Percentiles rank a stretch among this genome's conserved stretches.
Evolutionary conservation across 768 basidiomycete species (phyloP).

Genomic region (Rhodotorula babjevae): DNA sequence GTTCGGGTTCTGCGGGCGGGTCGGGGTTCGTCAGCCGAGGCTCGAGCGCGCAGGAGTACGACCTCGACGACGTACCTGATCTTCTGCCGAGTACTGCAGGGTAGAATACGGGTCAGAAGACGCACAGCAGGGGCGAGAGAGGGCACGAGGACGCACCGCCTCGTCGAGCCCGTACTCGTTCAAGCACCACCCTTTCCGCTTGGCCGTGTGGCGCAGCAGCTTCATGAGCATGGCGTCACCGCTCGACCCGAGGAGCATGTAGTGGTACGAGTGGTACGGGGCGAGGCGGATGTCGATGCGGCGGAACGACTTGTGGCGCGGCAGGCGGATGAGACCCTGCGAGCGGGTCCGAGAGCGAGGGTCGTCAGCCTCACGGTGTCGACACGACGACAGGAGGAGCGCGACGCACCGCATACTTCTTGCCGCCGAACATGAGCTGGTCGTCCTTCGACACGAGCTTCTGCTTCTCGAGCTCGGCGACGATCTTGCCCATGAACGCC

Average conservation of each 20-base stretch:
- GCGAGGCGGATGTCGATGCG: slow-evolving; percentile 37
- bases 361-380: background rate
- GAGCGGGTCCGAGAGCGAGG: background rate
- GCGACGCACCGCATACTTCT: slow-evolving; percentile 22
- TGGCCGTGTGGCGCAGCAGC: slow-evolving; percentile 27
- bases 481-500: slow-evolving; percentile 19
- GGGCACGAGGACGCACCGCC: background rate
- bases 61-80: background rate
- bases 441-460: slow-evolving; percentile 22
- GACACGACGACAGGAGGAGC: background rate
- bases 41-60: background rate
- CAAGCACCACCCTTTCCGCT: slow-evolving; percentile 27
- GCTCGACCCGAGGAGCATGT: slow-evolving; percentile 33
- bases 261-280: slow-evolving; percentile 18
- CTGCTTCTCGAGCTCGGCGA: slow-evolving; percentile 6
- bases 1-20: slow-evolving; percentile 22
- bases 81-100: background rate
- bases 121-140: background rate
- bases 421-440: slow-evolving; percentile 20
- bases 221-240: slow-evolving; percentile 38
- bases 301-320: slow-evolving; percentile 18
- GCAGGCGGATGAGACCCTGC: slow-evolving; percentile 31
- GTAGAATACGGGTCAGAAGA: background rate
- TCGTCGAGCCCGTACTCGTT: slow-evolving; percentile 39
- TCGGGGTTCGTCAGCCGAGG: background rate